Percentiles rank a stretch among this genome's conserved stretches.
Evolutionary conservation across 805 yeast species (phyloP).

Genomic region (Lipomyces sp.): DNA sequence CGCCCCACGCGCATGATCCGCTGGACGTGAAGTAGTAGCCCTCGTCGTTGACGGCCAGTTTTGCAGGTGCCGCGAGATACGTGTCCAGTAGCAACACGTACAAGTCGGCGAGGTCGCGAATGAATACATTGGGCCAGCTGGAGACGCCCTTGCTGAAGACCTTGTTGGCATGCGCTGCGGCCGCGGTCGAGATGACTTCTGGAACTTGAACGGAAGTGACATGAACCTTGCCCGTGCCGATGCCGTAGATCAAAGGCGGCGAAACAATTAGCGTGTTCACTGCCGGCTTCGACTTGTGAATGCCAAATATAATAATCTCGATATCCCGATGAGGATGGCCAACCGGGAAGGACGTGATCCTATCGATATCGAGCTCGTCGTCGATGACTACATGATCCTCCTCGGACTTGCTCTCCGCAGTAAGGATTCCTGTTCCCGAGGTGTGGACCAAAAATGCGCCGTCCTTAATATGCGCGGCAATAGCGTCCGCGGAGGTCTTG

Average conservation of each 20-base stretch:
- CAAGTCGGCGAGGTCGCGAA: conserved; percentile 39
- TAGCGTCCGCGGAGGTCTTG: conserved; percentile 33
- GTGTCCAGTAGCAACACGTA: conserved; percentile 35
- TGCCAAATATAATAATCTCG: conserved; percentile 36
- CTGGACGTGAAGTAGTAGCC: conserved; percentile 42
- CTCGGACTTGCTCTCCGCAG: conserved; percentile 20
- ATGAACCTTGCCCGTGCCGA: conserved; percentile 38
- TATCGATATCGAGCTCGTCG: conserved; percentile 35
- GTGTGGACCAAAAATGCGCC: conserved; percentile 40
- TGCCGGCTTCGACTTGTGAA: conserved; percentile 37
- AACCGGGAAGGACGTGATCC: conserved; percentile 34
- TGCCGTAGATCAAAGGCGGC: conserved; percentile 42
- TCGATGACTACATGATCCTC: conserved; percentile 32
- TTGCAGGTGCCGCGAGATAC: conserved; percentile 30
- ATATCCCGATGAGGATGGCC: conserved; percentile 40
- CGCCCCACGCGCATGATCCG: conserved; percentile 38
- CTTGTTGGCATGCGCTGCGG: conserved; percentile 32
- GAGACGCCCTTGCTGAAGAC: conserved; percentile 38
- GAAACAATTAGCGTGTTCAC: conserved; percentile 37
- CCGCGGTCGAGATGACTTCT: conserved; percentile 29
- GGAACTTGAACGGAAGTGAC: conserved; percentile 39
- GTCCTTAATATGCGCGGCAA: conserved; percentile 29
- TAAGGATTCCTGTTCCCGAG: conserved; percentile 40
- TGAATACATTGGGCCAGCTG: conserved; percentile 42
- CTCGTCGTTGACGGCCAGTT: conserved; percentile 35